Percentiles rank a stretch among this genome's conserved stretches.
Evolutionary conservation across 768 basidiomycete species (phyloP).

Genomic region (Agaricus blazei): DNA sequence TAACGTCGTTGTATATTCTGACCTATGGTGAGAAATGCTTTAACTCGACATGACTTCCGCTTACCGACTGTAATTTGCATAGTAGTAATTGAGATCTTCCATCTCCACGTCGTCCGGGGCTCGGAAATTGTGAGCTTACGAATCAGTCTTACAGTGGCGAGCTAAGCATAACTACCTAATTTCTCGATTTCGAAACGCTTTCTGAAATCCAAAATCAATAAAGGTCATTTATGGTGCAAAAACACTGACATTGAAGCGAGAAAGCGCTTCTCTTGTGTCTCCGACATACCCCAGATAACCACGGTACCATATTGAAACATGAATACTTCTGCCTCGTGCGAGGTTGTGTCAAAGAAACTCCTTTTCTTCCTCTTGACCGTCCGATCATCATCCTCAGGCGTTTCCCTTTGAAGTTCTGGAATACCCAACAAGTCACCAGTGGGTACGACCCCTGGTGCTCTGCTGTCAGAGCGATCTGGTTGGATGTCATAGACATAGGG

Average conservation of each 20-base stretch:
- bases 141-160: conserved; percentile 2
- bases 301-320: conserved; percentile 93
- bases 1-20: conserved; percentile 96
- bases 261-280: conserved; percentile 86
- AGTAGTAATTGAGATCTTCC: conserved; percentile 97
- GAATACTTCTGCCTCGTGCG: conserved; percentile 83
- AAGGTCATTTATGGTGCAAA: not conserved
- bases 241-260: conserved; percentile 78
- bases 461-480: conserved; percentile 23
- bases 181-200: conserved; percentile 93
- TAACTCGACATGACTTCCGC: conserved; percentile 13
- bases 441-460: conserved; percentile 19
- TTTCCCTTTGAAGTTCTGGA: conserved; percentile 52
- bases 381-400: conserved; percentile 24
- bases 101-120: conserved; percentile 88
- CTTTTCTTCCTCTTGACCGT: conserved; percentile 38
- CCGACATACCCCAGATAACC: conserved; percentile 98
- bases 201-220: conserved; percentile 36
- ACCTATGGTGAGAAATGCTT: conserved; percentile 1
- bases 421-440: conserved; percentile 78
- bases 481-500: conserved; percentile 77
- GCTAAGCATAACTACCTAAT: conserved; percentile 42
- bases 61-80: conserved; percentile 93
- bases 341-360: conserved; percentile 62
- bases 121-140: conserved; percentile 22